Conservation (phyloP, 2,329 filamentous ascomycete genomes). For the Penicillium sp. region DNA sequence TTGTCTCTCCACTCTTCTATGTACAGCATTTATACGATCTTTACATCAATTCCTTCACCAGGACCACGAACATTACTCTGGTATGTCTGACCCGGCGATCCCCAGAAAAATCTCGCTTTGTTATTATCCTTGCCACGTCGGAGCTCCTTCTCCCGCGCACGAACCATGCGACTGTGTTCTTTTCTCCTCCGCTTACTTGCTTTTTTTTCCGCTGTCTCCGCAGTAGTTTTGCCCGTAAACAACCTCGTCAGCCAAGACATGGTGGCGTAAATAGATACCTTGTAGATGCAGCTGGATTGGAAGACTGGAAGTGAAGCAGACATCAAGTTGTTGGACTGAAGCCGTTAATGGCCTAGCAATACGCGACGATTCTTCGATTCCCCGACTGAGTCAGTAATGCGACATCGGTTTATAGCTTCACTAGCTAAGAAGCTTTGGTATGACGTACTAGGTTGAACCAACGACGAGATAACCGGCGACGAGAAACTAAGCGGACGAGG, state of each 20-base stretch:
- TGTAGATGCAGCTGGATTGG: not conserved
- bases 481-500: not conserved
- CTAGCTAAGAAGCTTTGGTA: not conserved
- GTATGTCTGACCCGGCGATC: not conserved
- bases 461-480: not conserved
- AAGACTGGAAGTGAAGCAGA: not conserved
- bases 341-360: not conserved
- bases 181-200: not conserved
- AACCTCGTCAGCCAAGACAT: not conserved
- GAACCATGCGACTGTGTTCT: not conserved
- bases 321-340: not conserved
- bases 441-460: not conserved
- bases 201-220: not conserved
- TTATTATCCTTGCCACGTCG: not conserved
- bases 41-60: too few relatives aligned
- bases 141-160: not conserved
- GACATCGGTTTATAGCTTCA: not conserved
- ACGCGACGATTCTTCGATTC: not conserved
- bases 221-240: not conserved
- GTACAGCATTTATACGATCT: too few relatives aligned
- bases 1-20: too few relatives aligned
- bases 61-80: too few relatives aligned
- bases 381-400: not conserved
- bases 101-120: not conserved
- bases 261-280: not conserved